Evolutionary conservation across 2,329 filamentous ascomycete genomes (phyloP), one percentile per base, ranked within the genome.

Genomic region (Sphaerulina vaccinii): DNA sequence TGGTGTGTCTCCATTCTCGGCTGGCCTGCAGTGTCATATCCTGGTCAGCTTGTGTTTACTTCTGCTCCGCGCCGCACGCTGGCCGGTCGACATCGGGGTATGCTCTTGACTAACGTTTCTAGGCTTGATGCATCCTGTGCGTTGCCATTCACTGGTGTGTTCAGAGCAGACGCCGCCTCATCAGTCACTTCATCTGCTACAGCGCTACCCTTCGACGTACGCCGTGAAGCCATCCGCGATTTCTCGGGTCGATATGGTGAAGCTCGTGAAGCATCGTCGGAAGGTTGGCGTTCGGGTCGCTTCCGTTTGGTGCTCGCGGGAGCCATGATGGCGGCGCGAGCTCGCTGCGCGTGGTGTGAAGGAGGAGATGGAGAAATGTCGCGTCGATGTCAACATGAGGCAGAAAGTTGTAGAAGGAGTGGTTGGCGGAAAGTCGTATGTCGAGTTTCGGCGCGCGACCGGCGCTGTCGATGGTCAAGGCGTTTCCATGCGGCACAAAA

Each of bases 171-270:
- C 19, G 40, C 47, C 21, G 41, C 27, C 16, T 45, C 50, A 19
- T 50, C 54, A 43, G 50, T 49, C 49, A 54, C 52, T 21, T 53
- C 50, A 43, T 50, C 45, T 37, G 48, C 54, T 24, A 33, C 42
- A 22, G 44, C 54, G 48, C 37, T 60, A 40, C 55, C 60, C 46
- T 43, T 55, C 63, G 65, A 58, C 66, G 68, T 53, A 73, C 72
- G 51, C 73, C 73, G 58, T 77, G 74, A 64, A 81, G 78, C 55
- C 60, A 83, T 73, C 59, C 75, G 64, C 49, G 77, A 62, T 53
- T 72, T 72, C 58, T 77, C 73, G 13, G 77, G 77, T 41, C 75
- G 73, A 62, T 79, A 75, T 15, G 77, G 77, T 51, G 77, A 79
- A 33, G 75, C 74, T 50, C 77, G 66, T 52, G 66, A 59, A 42